Base-by-base conservation (phyloP, 306 rosid genomes). In the Inga laurina region DNA sequence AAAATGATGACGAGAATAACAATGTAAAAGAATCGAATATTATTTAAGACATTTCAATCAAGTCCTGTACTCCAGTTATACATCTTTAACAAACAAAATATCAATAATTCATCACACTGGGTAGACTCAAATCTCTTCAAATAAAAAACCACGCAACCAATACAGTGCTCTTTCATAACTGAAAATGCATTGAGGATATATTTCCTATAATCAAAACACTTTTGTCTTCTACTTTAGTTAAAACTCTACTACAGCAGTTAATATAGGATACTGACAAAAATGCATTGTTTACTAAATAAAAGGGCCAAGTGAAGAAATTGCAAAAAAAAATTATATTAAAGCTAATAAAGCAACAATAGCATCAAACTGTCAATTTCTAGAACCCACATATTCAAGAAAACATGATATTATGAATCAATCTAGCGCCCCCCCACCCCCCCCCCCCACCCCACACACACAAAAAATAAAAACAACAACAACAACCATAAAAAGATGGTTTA, bases 21-120 rank as follows among this genome's bases (percentile, higher is more conserved):
- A 46, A 79, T 15, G 46, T 9, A 34, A 70, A 84, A 75, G 49
- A 79, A 72, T 72, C 8, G 24, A 72, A 45, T 22, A 72, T 11
- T 61, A 24, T 39, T 24, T 21, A 70, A 70, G 24, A 2, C 10
- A 70, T 21, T 41, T 10, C 15, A 0, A 52, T 52, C n/a, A 16
- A 39, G 16, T 37, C 15, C 22, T 15, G 19, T 49, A 49, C 56
- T 46, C 51, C 51, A 35, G 45, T 67, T 67, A 67, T 35, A 45
- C 27, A 67, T 67, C 72, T 35, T 35, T 22, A 67, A 12, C 46
- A 15, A 64, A 64, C 7, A 49, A 49, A 49, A 35, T 59, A 21
- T 56, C 62, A 56, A 7, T 52, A 52, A 18, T 52, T 14, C n/a
- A 66, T 39, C 43, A 39, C 43, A 39, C 8, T 39, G 43, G 43